Percentiles rank a stretch among this genome's conserved stretches.
Conservation (phyloP, 2,329 filamentous ascomycete genomes). For the Exophiala aquamarina region DNA sequence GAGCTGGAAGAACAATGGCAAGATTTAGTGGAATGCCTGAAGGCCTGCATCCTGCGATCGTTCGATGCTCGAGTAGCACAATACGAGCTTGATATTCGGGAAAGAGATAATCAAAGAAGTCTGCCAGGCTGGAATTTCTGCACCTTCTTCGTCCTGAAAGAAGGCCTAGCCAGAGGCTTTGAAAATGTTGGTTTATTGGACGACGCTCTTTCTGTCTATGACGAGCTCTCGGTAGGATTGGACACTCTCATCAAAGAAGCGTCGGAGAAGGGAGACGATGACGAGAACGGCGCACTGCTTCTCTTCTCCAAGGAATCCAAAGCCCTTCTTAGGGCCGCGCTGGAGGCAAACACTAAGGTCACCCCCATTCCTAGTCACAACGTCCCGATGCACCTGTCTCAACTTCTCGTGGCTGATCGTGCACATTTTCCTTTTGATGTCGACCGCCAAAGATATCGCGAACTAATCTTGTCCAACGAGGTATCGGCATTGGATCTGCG, state of each 20-base stretch:
- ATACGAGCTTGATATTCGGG: constrained; percentile 95
- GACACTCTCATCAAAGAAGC: constrained; percentile 81
- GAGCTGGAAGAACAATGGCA: constrained; percentile 81
- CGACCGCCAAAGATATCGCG: constrained; percentile 77
- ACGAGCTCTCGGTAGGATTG: constrained; percentile 85
- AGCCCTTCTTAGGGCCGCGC: constrained; percentile 54
- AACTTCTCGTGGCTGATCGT: constrained; percentile 22
- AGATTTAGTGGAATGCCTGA: constrained; percentile 82
- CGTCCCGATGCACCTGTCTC: constrained; percentile 17
- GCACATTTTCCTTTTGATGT: constrained; percentile 43
- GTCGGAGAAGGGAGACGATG: constrained; percentile 57
- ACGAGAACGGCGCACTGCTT: constrained; percentile 72
- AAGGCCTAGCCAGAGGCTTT: constrained; percentile 88
- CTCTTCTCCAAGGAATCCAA: constrained; percentile 72
- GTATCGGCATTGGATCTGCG: constrained; percentile 96
- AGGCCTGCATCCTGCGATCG: constrained; percentile 79
- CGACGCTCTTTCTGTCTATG: constrained; percentile 90
- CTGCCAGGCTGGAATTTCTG: constrained; percentile 99
- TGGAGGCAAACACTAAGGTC: constrained; percentile 31
- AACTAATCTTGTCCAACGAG: constrained; percentile 89
- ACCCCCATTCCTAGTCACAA: constrained; percentile 27
- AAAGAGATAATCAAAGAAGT: constrained; percentile 82
- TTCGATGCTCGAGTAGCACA: constrained; percentile 90
- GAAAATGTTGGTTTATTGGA: constrained; percentile 95
- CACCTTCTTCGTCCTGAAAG: constrained; percentile 97